Conservation (phyloP, 805 yeast genomes). For the Hanseniaspora guilliermondii region DNA sequence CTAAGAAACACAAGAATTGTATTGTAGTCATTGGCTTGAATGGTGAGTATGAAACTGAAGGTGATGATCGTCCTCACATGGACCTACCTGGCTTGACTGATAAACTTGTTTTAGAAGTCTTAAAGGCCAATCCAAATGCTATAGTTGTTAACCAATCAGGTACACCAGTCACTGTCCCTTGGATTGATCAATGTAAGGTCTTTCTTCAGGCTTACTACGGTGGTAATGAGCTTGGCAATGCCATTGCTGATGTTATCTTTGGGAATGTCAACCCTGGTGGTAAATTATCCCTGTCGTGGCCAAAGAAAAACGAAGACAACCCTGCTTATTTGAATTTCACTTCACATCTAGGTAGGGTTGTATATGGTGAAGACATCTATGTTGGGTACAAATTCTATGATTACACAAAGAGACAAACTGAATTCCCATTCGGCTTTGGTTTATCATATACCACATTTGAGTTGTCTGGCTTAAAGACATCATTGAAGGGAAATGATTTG, state of each 20-base stretch:
- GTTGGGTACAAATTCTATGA: conserved; percentile 55
- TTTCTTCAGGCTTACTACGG: conserved; percentile 47
- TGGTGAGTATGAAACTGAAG: conserved; percentile 49
- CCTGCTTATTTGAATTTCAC: conserved; percentile 44
- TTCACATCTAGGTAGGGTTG: conserved; percentile 39
- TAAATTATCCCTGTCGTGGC: conserved; percentile 45
- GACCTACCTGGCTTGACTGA: conserved; percentile 39
- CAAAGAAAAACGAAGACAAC: conserved; percentile 38
- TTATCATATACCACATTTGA: conserved; percentile 46
- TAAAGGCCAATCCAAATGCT: conserved; percentile 37
- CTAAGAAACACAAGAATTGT: conserved; percentile 41
- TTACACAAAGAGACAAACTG: conserved; percentile 34
- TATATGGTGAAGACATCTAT: conserved; percentile 55
- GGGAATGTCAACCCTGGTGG: conserved; percentile 54
- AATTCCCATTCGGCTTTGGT: conserved; percentile 53
- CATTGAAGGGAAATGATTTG: conserved; percentile 14
- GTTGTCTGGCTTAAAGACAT: conserved; percentile 27
- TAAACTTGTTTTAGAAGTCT: conserved; percentile 34
- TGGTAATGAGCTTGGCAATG: conserved; percentile 47
- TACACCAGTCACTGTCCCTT: conserved; percentile 51
- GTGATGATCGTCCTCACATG: conserved; percentile 42
- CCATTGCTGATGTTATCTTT: conserved; percentile 46
- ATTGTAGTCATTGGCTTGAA: conserved; percentile 40
- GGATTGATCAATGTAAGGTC: conserved; percentile 33
- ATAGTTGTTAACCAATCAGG: conserved; percentile 48